These are phyloP conservation scores for Pleurostoma richardsiae DNA, from an alignment of 2,329 filamentous ascomycete genomes.

Conservation along the genomic window DNA sequence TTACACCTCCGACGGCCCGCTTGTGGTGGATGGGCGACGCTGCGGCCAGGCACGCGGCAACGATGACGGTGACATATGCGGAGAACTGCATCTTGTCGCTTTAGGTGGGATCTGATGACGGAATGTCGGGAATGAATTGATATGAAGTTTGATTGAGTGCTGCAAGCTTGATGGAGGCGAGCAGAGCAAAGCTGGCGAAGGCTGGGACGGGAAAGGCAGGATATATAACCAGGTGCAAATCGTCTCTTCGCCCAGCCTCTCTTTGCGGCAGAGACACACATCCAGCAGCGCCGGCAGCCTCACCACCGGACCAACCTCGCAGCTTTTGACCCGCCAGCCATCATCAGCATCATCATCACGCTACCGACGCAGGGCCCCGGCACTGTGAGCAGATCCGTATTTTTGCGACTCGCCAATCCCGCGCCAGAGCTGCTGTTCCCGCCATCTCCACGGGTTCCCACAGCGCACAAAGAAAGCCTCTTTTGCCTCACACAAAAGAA, in stretches of 20 bases:
- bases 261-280: neutral
- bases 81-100: conserved; percentile 5
- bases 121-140: too few relatives aligned
- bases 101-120: too few relatives aligned
- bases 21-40: conserved; percentile 25
- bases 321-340: too few relatives aligned
- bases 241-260: neutral
- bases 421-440: too few relatives aligned
- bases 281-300: neutral
- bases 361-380: too few relatives aligned
- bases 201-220: neutral
- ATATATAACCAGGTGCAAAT: neutral
- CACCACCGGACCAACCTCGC: too few relatives aligned
- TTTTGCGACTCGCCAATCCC: too few relatives aligned
- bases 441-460: too few relatives aligned
- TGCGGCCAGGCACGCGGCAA: conserved; percentile 7
- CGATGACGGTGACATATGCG: conserved; percentile 1
- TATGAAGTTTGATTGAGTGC: neutral
- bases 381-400: too few relatives aligned
- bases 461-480: too few relatives aligned
- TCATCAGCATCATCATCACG: too few relatives aligned
- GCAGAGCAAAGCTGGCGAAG: neutral
- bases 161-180: neutral
- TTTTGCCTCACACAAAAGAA: neutral
- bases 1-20: conserved; percentile 41